phyloP scores from a whole-genome alignment of 176 grass and related monocot species.

The Dendrocalamus sinicus region DNA sequence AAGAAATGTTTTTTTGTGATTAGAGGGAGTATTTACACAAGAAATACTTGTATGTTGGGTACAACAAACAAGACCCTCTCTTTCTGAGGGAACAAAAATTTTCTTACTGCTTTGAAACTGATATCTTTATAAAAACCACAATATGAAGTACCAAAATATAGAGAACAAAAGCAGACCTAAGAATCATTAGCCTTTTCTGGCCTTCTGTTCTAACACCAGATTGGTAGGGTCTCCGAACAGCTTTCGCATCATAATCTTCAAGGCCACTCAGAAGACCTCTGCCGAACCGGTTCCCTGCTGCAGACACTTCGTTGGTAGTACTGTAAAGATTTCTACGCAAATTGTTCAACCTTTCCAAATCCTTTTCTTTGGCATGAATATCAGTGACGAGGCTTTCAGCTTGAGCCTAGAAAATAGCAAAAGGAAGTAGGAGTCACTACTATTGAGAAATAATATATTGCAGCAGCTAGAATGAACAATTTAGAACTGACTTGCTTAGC shows the following conservation, averaged over 20 bases:
- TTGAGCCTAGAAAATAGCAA: conserved; percentile 59
- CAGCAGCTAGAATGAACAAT: background rate
- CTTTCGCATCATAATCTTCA: conserved; percentile 55
- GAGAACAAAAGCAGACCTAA: conserved; percentile 82
- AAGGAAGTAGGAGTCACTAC: background rate
- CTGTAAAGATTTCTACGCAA: conserved; percentile 48
- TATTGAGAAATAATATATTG: background rate
- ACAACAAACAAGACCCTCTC: background rate
- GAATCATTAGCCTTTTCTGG: conserved; percentile 68
- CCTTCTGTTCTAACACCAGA: conserved; percentile 56
- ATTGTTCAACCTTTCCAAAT: conserved; percentile 73
- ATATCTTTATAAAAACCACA: conserved; percentile 86
- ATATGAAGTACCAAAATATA: conserved; percentile 88
- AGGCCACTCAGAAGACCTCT: conserved; percentile 36
- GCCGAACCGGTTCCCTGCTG: conserved; percentile 54
- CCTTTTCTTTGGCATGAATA: conserved; percentile 74
- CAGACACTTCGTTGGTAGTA: conserved; percentile 44
- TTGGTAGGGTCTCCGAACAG: conserved; percentile 40
- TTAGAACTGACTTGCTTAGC: conserved; percentile 72
- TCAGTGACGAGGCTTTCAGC: conserved; percentile 72
- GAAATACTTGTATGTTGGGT: background rate
- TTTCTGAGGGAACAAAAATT: background rate
- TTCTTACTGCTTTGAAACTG: conserved; percentile 56
- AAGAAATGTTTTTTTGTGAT: no score
- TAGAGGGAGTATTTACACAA: conserved; percentile 35